Conservation (phyloP, 148 eudicot species). For the Persicaria maculosa region DNA sequence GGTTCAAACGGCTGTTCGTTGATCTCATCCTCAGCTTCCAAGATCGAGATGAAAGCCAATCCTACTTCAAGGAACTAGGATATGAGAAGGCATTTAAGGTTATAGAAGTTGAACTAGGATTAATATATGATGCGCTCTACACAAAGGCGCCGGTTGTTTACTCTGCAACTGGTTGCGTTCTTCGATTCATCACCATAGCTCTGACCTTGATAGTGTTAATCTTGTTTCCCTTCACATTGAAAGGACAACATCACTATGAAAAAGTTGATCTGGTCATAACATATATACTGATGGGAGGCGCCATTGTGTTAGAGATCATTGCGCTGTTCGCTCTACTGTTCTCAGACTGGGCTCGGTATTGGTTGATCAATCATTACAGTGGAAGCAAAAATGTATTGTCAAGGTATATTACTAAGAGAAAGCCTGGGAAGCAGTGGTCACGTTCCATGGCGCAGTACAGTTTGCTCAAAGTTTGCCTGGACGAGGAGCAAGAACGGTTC, state of each 20-base stretch:
- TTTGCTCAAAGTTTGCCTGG: slow-evolving; percentile 22
- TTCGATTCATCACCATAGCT: slow-evolving; percentile 16
- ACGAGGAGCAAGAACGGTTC: slow-evolving; percentile 2
- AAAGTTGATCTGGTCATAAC: slow-evolving; percentile 27
- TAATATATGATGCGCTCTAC: slow-evolving; percentile 38
- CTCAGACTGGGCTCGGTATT: slow-evolving; percentile 32
- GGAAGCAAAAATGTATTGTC: neutral
- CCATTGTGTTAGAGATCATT: slow-evolving; percentile 26
- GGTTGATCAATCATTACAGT: slow-evolving; percentile 19
- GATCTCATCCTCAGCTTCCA: slow-evolving; percentile 47
- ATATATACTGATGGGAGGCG: slow-evolving; percentile 28
- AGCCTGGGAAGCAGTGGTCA: slow-evolving; percentile 31
- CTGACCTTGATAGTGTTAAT: slow-evolving; percentile 13
- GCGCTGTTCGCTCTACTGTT: slow-evolving; percentile 16
- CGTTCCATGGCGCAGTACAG: slow-evolving; percentile 33
- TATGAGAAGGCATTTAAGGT: slow-evolving; percentile 28
- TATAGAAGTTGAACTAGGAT: slow-evolving; percentile 43
- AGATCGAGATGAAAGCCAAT: slow-evolving; percentile 29
- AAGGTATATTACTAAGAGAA: neutral
- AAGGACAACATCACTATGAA: slow-evolving; percentile 11
- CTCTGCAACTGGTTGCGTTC: slow-evolving; percentile 14
- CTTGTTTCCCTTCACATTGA: slow-evolving; percentile 11
- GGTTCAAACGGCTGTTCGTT: slow-evolving; percentile 42
- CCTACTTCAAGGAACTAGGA: slow-evolving; percentile 12
- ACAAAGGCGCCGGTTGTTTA: slow-evolving; percentile 36